Conservation (phyloP, 2,329 filamentous ascomycete species). For the Diaporthe ampelina region DNA sequence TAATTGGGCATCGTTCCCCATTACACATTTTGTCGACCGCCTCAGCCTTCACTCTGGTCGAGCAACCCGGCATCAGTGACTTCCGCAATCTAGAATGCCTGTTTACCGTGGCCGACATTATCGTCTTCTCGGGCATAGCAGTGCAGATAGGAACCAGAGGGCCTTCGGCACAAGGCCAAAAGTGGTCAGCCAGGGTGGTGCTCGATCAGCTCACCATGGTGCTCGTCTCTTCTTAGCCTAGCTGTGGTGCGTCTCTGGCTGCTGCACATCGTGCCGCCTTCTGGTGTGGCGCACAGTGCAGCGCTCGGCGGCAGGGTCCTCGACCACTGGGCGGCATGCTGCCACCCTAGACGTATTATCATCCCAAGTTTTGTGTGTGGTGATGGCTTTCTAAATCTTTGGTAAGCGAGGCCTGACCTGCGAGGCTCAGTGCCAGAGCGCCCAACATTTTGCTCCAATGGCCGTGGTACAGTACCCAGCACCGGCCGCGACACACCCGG, state of each 20-base stretch:
- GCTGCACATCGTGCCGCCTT: conserved; percentile 33
- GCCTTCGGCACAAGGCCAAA: conserved; percentile 19
- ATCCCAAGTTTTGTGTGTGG: conserved; percentile 22
- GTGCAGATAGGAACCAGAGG: conserved; percentile 35
- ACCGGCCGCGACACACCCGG: neutral
- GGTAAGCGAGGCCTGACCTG: conserved; percentile 22
- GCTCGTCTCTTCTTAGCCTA: conserved; percentile 35
- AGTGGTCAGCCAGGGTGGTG: conserved; percentile 19
- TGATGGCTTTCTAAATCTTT: conserved; percentile 32
- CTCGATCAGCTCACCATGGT: conserved; percentile 37
- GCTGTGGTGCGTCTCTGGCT: conserved; percentile 33
- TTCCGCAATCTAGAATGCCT: too few species aligned
- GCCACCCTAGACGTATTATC: conserved; percentile 25
- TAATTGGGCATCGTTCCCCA: neutral
- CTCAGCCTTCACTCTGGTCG: neutral
- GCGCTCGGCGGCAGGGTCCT: conserved; percentile 25
- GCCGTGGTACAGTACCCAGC: neutral
- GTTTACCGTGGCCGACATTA: neutral
- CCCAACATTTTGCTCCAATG: neutral
- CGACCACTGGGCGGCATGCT: conserved; percentile 5
- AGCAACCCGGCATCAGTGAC: too few species aligned
- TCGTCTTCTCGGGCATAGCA: neutral
- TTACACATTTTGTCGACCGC: neutral
- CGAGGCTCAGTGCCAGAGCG: conserved; percentile 10
- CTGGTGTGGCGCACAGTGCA: conserved; percentile 37